Evolutionary conservation across 1,284 basidiomycete genomes (phyloP).

Genomic region (Kalmanozyma brasiliensis): DNA sequence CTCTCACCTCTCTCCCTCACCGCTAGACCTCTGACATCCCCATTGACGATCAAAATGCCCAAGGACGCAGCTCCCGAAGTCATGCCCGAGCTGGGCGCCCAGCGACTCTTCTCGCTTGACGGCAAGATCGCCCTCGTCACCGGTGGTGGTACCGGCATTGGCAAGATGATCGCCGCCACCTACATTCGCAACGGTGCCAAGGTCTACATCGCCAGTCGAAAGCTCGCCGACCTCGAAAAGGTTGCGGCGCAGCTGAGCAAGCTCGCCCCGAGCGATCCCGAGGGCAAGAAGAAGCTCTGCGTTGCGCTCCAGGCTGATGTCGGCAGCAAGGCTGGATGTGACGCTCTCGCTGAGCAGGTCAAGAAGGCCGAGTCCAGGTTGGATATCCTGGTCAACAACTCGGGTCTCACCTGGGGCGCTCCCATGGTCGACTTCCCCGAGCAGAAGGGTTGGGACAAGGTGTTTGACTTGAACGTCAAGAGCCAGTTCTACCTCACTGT

Average conservation of each 20-base stretch:
- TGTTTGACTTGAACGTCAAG: conserved; percentile 66
- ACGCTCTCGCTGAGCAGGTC: conserved; percentile 77
- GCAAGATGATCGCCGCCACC: conserved; percentile 77
- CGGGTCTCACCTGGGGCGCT: conserved; percentile 79
- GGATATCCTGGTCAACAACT: conserved; percentile 69
- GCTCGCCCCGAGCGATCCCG: conserved; percentile 50
- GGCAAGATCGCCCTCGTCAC: conserved; percentile 80
- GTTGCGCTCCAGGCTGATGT: conserved; percentile 63
- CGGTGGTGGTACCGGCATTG: conserved; percentile 73
- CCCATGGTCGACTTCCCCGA: conserved; percentile 78
- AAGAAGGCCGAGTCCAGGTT: conserved; percentile 76
- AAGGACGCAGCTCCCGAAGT: conserved; percentile 64
- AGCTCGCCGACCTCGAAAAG: conserved; percentile 75
- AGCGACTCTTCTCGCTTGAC: conserved; percentile 77
- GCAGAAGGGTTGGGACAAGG: conserved; percentile 77
- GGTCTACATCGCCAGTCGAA: conserved; percentile 86
- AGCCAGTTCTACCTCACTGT: conserved; percentile 67
- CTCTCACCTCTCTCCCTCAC: no score
- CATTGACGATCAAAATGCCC: conserved; percentile 50
- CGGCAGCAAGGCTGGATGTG: conserved; percentile 80
- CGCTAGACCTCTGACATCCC: no score
- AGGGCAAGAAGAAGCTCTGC: conserved; percentile 40
- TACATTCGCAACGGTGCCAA: conserved; percentile 81
- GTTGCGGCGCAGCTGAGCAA: conserved; percentile 52
- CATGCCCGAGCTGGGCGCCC: conserved; percentile 72